A percentile compares a stretch with the other conserved stretches of the same genome.
These are phyloP conservation scores for Elaeis guineensis DNA, from an alignment of 176 grass and related monocot species.

Conservation along the genomic window DNA sequence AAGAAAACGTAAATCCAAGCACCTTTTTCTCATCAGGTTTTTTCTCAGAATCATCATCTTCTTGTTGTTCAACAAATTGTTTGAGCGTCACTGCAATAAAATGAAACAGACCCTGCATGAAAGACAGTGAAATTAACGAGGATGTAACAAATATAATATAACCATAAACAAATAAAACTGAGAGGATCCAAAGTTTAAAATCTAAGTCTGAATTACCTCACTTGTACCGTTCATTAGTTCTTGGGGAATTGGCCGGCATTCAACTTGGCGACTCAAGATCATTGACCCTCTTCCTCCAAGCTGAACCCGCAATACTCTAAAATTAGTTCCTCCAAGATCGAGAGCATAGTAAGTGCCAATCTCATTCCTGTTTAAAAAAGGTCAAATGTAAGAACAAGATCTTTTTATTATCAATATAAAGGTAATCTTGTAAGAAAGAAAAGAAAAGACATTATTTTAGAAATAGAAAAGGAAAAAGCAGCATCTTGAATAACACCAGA, in stretches of 20 bases:
- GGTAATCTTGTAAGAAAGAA: not conserved
- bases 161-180: not conserved
- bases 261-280: constrained; percentile 52
- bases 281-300: constrained; percentile 47
- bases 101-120: constrained; percentile 68
- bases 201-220: constrained; percentile 38
- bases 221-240: constrained; percentile 50
- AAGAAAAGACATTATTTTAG: not conserved
- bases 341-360: constrained; percentile 74
- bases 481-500: no score
- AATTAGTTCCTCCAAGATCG: constrained; percentile 77
- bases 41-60: constrained; percentile 24
- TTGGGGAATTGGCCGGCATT: constrained; percentile 49
- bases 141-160: not conserved
- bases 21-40: constrained; percentile 29
- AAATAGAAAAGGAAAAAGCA: no score
- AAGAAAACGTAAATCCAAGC: constrained; percentile 95
- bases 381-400: constrained; percentile 1
- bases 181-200: not conserved
- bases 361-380: constrained; percentile 46
- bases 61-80: constrained; percentile 52
- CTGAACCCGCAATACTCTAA: constrained; percentile 78
- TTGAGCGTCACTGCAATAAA: constrained; percentile 56
- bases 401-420: no score
- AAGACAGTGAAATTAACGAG: constrained; percentile 10